Evolutionary conservation across 106 monocot genomes (phyloP).

Genomic region (Platanthera zijinensis): DNA sequence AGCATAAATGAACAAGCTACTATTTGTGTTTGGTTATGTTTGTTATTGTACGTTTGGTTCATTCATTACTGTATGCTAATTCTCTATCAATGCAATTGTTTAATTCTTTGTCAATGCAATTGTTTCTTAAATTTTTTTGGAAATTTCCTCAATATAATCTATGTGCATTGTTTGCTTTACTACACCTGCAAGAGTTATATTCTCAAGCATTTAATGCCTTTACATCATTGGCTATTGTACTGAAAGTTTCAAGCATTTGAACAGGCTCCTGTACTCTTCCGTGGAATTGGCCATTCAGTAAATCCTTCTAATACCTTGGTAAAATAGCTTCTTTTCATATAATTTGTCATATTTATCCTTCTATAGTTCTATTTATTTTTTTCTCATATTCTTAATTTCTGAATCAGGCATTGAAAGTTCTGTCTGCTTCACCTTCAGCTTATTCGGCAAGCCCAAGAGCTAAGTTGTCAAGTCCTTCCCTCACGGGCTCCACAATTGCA

Average conservation of each 20-base stretch:
- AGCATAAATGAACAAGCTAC: too few relatives aligned
- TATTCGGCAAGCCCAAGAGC: slow-evolving; percentile 85
- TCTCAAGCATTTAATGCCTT: not conserved
- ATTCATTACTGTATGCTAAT: too few relatives aligned
- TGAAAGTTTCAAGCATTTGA: slow-evolving; percentile 3
- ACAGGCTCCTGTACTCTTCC: slow-evolving; percentile 90
- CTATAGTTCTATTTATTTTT: not conserved
- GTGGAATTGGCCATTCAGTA: slow-evolving; percentile 85
- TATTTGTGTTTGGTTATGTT: too few relatives aligned
- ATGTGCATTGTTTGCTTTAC: not conserved
- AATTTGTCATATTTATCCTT: not conserved
- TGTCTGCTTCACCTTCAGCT: slow-evolving; percentile 86
- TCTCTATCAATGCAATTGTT: not conserved
- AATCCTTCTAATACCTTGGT: slow-evolving; percentile 89
- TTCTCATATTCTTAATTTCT: slow-evolving; percentile 4
- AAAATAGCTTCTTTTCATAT: not conserved
- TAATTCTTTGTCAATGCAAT: not conserved
- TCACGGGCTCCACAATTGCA: slow-evolving; percentile 80
- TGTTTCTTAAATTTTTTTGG: not conserved
- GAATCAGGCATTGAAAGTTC: slow-evolving; percentile 70
- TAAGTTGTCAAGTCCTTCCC: slow-evolving; percentile 57
- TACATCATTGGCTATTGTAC: not conserved
- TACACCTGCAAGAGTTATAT: not conserved
- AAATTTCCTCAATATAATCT: not conserved
- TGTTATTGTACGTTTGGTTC: too few relatives aligned